Conservation (phyloP, 2,329 filamentous ascomycete genomes). For the Nannizziopsis arthrosporioides region DNA sequence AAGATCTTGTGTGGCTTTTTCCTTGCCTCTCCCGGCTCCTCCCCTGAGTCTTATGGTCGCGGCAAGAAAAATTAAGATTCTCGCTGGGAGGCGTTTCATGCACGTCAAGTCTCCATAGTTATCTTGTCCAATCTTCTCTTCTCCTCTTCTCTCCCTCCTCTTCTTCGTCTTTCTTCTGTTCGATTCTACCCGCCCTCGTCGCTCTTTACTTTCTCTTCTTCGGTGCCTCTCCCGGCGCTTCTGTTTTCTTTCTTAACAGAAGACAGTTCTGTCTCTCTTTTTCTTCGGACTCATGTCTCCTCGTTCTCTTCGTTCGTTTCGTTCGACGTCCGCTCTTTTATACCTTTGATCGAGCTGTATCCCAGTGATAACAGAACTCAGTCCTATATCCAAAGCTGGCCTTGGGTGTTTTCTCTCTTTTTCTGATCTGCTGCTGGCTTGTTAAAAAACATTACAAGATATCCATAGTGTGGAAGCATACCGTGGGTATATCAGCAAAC, state of each 20-base stretch:
- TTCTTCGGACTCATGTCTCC: neutral
- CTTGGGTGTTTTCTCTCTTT: neutral
- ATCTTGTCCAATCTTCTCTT: constrained; percentile 1
- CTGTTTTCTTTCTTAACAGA: neutral
- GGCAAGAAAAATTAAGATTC: neutral
- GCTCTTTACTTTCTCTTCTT: neutral
- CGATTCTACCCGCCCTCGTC: neutral
- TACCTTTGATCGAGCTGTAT: neutral
- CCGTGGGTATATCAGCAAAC: neutral
- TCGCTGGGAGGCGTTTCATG: neutral
- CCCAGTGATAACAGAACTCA: neutral
- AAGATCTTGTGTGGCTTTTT: neutral
- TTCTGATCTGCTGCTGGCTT: neutral
- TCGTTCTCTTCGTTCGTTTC: neutral
- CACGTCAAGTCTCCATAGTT: neutral
- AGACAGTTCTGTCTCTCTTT: constrained; percentile 8
- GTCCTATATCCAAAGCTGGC: neutral
- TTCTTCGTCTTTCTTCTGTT: constrained; percentile 6
- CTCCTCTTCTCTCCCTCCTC: constrained; percentile 7
- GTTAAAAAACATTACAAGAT: neutral
- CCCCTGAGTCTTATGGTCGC: neutral
- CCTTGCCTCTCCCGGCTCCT: neutral
- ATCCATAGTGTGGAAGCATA: neutral
- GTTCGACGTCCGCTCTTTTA: neutral
- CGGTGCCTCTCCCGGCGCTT: neutral